Evolutionary conservation across 2,329 filamentous ascomycete species (phyloP), one percentile per base, ranked within the genome.

Genomic region (Penicillium crustosum): DNA sequence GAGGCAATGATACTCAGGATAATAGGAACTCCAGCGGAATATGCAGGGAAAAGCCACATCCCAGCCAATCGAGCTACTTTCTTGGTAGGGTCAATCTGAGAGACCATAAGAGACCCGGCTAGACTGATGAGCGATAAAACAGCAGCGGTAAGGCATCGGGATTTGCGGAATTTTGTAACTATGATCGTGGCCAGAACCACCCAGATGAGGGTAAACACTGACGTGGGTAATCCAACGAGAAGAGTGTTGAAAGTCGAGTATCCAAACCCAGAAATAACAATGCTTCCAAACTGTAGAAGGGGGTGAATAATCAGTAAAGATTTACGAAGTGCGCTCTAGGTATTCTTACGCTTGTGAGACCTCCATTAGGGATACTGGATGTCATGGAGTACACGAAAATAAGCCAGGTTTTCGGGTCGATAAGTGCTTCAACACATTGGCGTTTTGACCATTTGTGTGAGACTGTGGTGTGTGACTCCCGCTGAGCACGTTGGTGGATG

Each of bases 1-100:
- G 66, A 71, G 2, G 76, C 68, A 38, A 78, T 73, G 64, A 73
- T 72, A 2, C 71, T 69, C 12, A 75, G 68, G 27, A 38, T 39
- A 25, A 76, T 49, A 17, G 76, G 61, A 43, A 75, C 73, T 36
- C 72, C 63, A 10, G 66, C 61, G 10, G 70, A 66, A 49, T 70
- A 74, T 2, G 72, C 72, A 10, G 68, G 55, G 15, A 75, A 62
- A 13, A 74, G 64, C 15, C 52, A 59, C 19, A 39, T 41, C 7
- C 57, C 57, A 4, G 31, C 23, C 17, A 55, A 53, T 6, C 57
- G 57, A 52, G 47, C 48, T 35, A 33, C 21, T 7, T 35, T 39
- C 5, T 49, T 38, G 9, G n/a, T 17, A 3, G 47, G 19, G 6
- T 38, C 23, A 17, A 59, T 51, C 27, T 52, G 47, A 41, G 39